These are phyloP conservation scores for Simmondsia chinensis DNA, from an alignment of 148 eudicot genomes.

Conservation along the genomic window DNA sequence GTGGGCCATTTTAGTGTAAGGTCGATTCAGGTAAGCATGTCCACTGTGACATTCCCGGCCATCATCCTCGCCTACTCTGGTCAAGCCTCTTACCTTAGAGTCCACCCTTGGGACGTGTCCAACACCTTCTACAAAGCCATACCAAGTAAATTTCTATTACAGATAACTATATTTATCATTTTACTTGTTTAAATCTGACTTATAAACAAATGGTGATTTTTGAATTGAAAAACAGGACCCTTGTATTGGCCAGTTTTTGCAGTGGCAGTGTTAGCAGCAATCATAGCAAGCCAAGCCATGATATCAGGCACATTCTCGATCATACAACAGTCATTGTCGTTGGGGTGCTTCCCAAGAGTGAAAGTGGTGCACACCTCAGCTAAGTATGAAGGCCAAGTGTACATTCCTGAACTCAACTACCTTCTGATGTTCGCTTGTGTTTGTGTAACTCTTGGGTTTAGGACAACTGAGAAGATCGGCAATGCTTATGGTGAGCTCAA, in stretches of 20 bases:
- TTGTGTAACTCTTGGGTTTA: slow-evolving; percentile 29
- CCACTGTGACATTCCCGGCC: slow-evolving; percentile 24
- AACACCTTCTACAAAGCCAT: slow-evolving; percentile 22
- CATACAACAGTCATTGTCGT: slow-evolving; percentile 43
- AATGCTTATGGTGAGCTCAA: slow-evolving; percentile 35
- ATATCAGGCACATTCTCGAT: slow-evolving; percentile 50
- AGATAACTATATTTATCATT: not conserved
- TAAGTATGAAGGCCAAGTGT: slow-evolving; percentile 43
- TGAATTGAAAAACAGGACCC: slow-evolving; percentile 10
- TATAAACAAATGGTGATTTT: no score
- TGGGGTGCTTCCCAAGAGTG: slow-evolving; percentile 51
- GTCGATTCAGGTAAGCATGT: slow-evolving; percentile 35
- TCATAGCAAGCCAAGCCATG: slow-evolving; percentile 55
- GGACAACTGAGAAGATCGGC: slow-evolving; percentile 37
- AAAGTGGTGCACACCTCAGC: slow-evolving; percentile 42
- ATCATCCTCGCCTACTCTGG: slow-evolving; percentile 29
- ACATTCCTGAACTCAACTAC: slow-evolving; percentile 40
- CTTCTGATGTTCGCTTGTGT: slow-evolving; percentile 41
- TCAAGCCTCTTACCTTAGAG: slow-evolving; percentile 29
- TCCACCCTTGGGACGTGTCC: slow-evolving; percentile 16
- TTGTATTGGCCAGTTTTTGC: slow-evolving; percentile 57
- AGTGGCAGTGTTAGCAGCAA: slow-evolving; percentile 46
- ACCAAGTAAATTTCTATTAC: slow-evolving; percentile 17
- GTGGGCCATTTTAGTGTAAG: slow-evolving; percentile 36
- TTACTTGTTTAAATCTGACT: not conserved